Conservation (phyloP, 116 monocot genomes). For the Posidonia oceanica region DNA sequence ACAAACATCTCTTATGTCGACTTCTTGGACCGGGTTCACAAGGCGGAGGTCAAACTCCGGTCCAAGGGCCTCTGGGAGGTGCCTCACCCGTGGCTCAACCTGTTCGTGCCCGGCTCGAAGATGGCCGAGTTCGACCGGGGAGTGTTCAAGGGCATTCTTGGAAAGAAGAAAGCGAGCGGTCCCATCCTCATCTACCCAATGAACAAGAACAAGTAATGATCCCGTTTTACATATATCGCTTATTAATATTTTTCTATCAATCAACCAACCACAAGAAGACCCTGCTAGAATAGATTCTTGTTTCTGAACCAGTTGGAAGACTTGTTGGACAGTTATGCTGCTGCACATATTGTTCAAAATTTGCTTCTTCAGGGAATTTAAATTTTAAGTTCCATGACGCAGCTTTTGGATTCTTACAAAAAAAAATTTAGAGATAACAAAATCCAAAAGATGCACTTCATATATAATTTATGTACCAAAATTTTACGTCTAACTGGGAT, state of each 20-base stretch:
- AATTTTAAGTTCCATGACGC: too few species aligned
- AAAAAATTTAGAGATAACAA: too few species aligned
- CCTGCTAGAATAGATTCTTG: too few species aligned
- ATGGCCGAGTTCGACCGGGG: slow-evolving; percentile 56
- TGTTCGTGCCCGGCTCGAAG: slow-evolving; percentile 61
- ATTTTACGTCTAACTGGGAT: neutral
- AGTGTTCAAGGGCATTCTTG: slow-evolving; percentile 55
- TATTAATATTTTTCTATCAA: too few species aligned
- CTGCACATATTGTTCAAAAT: too few species aligned
- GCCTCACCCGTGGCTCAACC: slow-evolving; percentile 87
- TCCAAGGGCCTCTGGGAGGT: slow-evolving; percentile 77
- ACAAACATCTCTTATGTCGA: slow-evolving; percentile 60
- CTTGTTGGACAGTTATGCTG: too few species aligned
- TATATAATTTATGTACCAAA: neutral
- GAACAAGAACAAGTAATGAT: slow-evolving; percentile 69
- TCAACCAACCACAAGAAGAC: too few species aligned
- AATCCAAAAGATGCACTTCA: too few species aligned
- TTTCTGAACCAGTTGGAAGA: too few species aligned
- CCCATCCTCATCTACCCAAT: slow-evolving; percentile 91
- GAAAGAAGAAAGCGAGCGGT: slow-evolving; percentile 46
- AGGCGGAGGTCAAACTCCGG: slow-evolving; percentile 54
- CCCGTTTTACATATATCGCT: too few species aligned
- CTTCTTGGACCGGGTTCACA: slow-evolving; percentile 79
- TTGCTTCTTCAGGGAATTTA: too few species aligned
- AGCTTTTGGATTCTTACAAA: too few species aligned